Evolutionary conservation across 2,329 filamentous ascomycete genomes (phyloP).

Genomic region (Pseudocercospora fuligena): DNA sequence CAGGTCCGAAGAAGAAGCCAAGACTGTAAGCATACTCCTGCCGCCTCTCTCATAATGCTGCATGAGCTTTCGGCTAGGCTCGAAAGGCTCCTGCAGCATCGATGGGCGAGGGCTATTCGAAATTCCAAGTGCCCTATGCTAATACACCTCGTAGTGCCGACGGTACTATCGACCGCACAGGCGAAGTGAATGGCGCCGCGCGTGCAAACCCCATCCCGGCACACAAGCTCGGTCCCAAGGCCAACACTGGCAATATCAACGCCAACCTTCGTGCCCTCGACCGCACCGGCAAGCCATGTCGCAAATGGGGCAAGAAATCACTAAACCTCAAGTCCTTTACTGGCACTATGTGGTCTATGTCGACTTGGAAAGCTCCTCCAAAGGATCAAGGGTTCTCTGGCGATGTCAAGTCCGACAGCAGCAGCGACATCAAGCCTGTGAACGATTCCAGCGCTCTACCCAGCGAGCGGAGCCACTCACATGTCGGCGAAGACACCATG

Average conservation of each 20-base stretch:
- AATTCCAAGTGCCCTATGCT: slow-evolving; percentile 22
- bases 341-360: slow-evolving; percentile 79
- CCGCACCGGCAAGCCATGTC: slow-evolving; percentile 86
- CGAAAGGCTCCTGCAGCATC: neutral
- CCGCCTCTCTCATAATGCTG: neutral
- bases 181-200: slow-evolving; percentile 21
- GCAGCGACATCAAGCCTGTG: slow-evolving; percentile 58
- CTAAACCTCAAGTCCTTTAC: slow-evolving; percentile 93
- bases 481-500: slow-evolving; percentile 43
- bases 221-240: slow-evolving; percentile 93
- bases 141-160: slow-evolving; percentile 52
- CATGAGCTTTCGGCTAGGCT: neutral
- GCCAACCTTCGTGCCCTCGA: slow-evolving; percentile 93
- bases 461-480: slow-evolving; percentile 63
- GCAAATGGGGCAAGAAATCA: slow-evolving; percentile 83
- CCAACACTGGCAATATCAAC: slow-evolving; percentile 96
- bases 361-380: slow-evolving; percentile 78
- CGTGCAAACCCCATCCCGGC: slow-evolving; percentile 45
- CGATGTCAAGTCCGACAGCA: slow-evolving; percentile 63
- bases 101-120: neutral
- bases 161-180: slow-evolving; percentile 51
- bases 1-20: slow-evolving; percentile 95
- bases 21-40: slow-evolving; percentile 72
- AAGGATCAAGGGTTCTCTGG: slow-evolving; percentile 61
- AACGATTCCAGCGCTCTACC: slow-evolving; percentile 63